A percentile compares a stretch with the other conserved stretches of the same genome.
Conservation (phyloP, 441 rosid species). For the Dalechampia spathulata region DNA sequence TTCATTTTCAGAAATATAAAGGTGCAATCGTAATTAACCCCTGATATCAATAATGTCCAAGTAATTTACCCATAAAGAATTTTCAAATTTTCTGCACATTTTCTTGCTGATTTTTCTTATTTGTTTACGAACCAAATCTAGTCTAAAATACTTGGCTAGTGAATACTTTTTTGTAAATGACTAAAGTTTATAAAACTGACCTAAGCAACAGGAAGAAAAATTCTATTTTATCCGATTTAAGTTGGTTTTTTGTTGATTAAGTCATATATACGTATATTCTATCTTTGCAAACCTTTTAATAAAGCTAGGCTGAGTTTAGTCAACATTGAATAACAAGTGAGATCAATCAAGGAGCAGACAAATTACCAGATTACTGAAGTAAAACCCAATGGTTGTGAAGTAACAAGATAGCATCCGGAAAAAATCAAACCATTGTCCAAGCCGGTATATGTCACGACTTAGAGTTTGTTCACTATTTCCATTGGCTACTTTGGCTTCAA, state of each 20-base stretch:
- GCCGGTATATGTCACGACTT: conserved; percentile 89
- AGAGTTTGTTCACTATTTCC: conserved; percentile 96
- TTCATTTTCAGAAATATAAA: too few species aligned
- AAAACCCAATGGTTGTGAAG: conserved; percentile 95
- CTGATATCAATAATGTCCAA: not conserved
- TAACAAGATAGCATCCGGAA: conserved; percentile 97
- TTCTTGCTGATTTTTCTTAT: not conserved
- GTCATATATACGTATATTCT: too few species aligned
- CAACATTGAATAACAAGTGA: too few species aligned
- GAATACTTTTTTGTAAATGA: not conserved
- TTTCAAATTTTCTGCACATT: not conserved
- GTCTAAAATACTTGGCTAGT: too few species aligned
- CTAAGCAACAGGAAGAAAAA: not conserved
- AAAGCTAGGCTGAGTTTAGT: too few species aligned
- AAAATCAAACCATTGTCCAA: conserved; percentile 88
- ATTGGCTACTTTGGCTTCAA: conserved; percentile 96
- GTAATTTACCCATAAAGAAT: not conserved
- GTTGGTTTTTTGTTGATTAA: too few species aligned
- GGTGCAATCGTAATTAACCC: too few species aligned
- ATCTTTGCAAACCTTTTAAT: too few species aligned
- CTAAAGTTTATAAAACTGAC: not conserved
- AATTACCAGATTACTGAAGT: conserved; percentile 86
- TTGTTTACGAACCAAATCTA: too few species aligned
- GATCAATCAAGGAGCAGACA: conserved; percentile 11
- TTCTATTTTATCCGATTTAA: too few species aligned